These are phyloP conservation scores for Eruca vesicaria DNA, from an alignment of 441 rosid genomes.

Conservation along the genomic window DNA sequence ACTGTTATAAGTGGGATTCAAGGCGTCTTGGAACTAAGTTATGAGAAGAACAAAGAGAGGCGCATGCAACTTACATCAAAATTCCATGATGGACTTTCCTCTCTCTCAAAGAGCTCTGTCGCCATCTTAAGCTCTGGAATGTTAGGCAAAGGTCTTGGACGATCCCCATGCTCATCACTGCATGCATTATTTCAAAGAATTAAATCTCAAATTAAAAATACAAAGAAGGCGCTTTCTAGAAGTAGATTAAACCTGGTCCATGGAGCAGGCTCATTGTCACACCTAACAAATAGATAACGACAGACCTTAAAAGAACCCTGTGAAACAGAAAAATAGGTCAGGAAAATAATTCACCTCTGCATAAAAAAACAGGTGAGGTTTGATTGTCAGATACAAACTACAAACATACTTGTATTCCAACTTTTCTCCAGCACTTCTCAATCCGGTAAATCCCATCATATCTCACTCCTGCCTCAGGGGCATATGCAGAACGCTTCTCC, in stretches of 20 bases:
- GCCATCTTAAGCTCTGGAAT: not conserved
- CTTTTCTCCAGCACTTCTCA: constrained; percentile 42
- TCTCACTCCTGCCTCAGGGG: constrained; percentile 63
- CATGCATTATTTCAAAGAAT: not conserved
- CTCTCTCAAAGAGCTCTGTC: not conserved
- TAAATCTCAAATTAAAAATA: not conserved
- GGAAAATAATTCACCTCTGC: not conserved
- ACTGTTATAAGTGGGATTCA: not conserved
- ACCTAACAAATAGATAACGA: not conserved
- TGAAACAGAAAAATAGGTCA: not conserved
- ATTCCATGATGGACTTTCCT: not conserved
- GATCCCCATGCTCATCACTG: not conserved
- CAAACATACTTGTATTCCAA: constrained; percentile 45
- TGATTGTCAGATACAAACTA: not conserved
- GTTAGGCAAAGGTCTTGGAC: not conserved
- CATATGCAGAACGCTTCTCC: constrained; percentile 66
- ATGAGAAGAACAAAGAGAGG: not conserved
- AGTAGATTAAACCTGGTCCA: not conserved
- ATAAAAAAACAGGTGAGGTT: not conserved
- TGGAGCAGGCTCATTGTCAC: not conserved
- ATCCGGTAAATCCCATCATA: constrained; percentile 87
- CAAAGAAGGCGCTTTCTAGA: not conserved
- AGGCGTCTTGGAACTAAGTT: not conserved
- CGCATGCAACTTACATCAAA: not conserved
- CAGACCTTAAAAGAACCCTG: not conserved